Conservation (phyloP, 2,329 filamentous ascomycete genomes). For the Claviceps lovelessii region DNA sequence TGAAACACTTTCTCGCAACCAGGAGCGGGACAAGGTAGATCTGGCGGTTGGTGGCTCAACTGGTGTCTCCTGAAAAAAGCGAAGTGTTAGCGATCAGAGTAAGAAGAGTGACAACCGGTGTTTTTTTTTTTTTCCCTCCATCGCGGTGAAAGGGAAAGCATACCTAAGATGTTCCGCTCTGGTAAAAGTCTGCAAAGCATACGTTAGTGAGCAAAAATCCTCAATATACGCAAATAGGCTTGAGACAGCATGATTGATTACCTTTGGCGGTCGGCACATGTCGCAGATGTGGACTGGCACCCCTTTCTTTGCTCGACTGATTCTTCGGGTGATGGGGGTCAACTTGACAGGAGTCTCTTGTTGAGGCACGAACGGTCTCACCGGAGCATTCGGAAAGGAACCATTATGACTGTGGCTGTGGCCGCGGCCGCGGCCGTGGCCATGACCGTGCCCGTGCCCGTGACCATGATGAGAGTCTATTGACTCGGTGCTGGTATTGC, state of each 20-base stretch:
- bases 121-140: slow-evolving; percentile 3
- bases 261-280: slow-evolving; percentile 36
- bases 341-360: slow-evolving; percentile 31
- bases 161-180: slow-evolving; percentile 49
- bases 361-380: slow-evolving; percentile 27
- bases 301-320: slow-evolving; percentile 45
- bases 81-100: slow-evolving; percentile 12
- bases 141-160: slow-evolving; percentile 7
- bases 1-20: slow-evolving; percentile 45
- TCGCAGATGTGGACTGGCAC: slow-evolving; percentile 43
- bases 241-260: slow-evolving; percentile 13
- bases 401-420: slow-evolving; percentile 5
- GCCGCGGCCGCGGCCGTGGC: slow-evolving; percentile 1
- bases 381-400: slow-evolving; percentile 15
- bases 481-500: slow-evolving; percentile 33
- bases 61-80: slow-evolving; percentile 38
- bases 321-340: slow-evolving; percentile 41
- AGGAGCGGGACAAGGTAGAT: slow-evolving; percentile 34
- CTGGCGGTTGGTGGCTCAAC: slow-evolving; percentile 42
- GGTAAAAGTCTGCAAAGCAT: slow-evolving; percentile 38
- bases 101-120: background rate
- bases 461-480: slow-evolving; percentile 28
- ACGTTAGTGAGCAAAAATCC: background rate
- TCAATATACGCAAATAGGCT: background rate
- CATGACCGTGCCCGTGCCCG: slow-evolving; percentile 9